phyloP scores from a whole-genome alignment of 2,329 filamentous ascomycete genomes.

The Hymenoscyphus repandus region DNA sequence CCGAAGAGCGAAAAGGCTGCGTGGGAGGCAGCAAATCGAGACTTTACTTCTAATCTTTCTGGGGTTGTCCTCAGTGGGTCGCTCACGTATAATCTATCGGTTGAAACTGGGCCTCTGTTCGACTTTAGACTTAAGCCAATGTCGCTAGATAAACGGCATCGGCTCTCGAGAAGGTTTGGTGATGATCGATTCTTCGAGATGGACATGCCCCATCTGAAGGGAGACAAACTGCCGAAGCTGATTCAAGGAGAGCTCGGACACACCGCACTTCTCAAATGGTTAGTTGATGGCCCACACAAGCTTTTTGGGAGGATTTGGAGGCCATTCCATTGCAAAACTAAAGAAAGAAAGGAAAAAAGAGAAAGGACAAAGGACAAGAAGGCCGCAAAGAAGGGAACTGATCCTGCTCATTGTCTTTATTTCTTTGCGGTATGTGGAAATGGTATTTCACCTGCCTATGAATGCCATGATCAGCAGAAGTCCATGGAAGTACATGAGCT shows the following conservation, averaged over 20 bases:
- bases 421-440: slow-evolving; percentile 51
- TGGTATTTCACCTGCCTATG: background rate
- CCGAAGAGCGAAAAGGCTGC: slow-evolving; percentile 38
- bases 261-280: slow-evolving; percentile 38
- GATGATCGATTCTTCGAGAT: slow-evolving; percentile 55
- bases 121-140: slow-evolving; percentile 43
- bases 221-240: slow-evolving; percentile 23
- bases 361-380: slow-evolving; percentile 30
- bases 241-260: slow-evolving; percentile 30
- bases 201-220: slow-evolving; percentile 41
- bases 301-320: slow-evolving; percentile 28
- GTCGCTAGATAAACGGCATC: slow-evolving; percentile 43
- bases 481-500: slow-evolving; percentile 37
- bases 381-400: slow-evolving; percentile 34
- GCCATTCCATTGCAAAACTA: slow-evolving; percentile 26
- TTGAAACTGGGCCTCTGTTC: slow-evolving; percentile 38
- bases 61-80: slow-evolving; percentile 40
- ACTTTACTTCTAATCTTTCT: slow-evolving; percentile 26
- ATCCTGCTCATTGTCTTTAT: slow-evolving; percentile 40
- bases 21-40: slow-evolving; percentile 35
- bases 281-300: slow-evolving; percentile 22
- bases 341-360: slow-evolving; percentile 30
- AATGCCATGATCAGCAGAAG: background rate
- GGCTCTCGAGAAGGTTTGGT: slow-evolving; percentile 51
- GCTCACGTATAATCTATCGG: slow-evolving; percentile 34